A percentile compares a stretch with the other conserved stretches of the same genome.
phyloP scores from a whole-genome alignment of 1,284 basidiomycete species.

The Papiliotrema nemorosa region DNA sequence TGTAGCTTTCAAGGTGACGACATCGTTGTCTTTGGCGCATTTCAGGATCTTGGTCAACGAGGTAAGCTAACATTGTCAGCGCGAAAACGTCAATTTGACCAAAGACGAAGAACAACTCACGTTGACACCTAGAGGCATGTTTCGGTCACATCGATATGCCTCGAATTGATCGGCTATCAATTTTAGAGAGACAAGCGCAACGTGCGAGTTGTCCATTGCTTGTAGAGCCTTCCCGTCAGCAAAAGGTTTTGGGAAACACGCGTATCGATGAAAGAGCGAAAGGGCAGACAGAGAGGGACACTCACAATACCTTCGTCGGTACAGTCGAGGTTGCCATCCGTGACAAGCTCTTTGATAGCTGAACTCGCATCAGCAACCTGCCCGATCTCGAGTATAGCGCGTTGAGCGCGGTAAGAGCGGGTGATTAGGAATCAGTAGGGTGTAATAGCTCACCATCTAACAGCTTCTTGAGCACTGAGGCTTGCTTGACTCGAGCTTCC shows the following conservation, averaged over 20 bases:
- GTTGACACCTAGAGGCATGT: conserved; percentile 91
- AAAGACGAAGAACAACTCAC: conserved; percentile 27
- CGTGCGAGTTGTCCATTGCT: conserved; percentile 99
- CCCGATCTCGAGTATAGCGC: neutral
- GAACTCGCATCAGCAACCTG: conserved; percentile 1
- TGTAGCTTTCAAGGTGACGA: conserved; percentile 83
- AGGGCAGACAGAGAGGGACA: no score
- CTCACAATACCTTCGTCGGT: conserved; percentile 90
- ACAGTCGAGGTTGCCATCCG: conserved; percentile 98
- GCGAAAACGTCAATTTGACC: no score
- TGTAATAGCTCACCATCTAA: conserved; percentile 64
- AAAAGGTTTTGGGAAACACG: neutral
- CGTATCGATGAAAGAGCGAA: no score
- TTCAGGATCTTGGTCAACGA: conserved; percentile 94
- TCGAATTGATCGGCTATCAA: conserved; percentile 76
- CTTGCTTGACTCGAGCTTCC: conserved; percentile 82
- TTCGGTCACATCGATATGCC: conserved; percentile 89
- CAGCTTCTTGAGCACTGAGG: conserved; percentile 77
- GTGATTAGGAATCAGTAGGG: neutral
- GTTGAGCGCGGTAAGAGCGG: no score
- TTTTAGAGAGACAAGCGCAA: conserved; percentile 75
- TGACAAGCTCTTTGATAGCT: conserved; percentile 97
- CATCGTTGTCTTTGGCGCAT: conserved; percentile 95
- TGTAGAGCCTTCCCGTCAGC: conserved; percentile 64
- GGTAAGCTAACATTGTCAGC: conserved; percentile 55